phyloP scores from a whole-genome alignment of 148 eudicot genomes.

The Persicaria maculosa region DNA sequence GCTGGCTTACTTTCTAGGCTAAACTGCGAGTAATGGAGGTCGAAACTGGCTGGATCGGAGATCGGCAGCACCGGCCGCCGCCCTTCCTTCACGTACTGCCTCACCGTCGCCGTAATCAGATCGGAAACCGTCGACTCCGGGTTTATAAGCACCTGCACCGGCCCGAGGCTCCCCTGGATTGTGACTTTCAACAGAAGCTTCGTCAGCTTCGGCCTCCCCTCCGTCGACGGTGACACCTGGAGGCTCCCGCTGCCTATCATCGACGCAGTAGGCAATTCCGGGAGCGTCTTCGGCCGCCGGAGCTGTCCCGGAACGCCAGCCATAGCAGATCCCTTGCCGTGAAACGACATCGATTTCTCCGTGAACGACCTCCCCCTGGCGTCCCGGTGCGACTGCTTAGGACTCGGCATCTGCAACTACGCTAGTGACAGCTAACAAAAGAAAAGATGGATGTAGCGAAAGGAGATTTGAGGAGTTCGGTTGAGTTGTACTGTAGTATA shows the following conservation, averaged over 20 bases:
- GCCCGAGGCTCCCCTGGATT: constrained; percentile 46
- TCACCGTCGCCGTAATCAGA: constrained; percentile 37
- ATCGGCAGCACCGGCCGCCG: constrained; percentile 32
- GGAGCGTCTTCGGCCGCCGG: constrained; percentile 4
- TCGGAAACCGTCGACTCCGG: constrained; percentile 51
- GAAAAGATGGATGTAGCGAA: neutral
- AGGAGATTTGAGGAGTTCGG: too few species aligned
- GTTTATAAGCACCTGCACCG: constrained; percentile 43
- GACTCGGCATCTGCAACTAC: constrained; percentile 8
- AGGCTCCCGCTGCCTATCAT: neutral
- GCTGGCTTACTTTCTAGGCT: constrained; percentile 54
- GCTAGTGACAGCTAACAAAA: neutral
- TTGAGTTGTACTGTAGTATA: too few species aligned
- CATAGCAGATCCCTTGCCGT: constrained; percentile 20
- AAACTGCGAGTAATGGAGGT: constrained; percentile 65
- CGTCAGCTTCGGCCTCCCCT: constrained; percentile 29
- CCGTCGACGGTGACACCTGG: neutral
- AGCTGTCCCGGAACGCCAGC: neutral
- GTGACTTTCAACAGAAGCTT: constrained; percentile 52
- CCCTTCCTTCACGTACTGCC: constrained; percentile 43
- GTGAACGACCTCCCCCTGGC: neutral
- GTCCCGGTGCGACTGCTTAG: neutral
- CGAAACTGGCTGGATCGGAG: constrained; percentile 26
- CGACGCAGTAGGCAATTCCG: neutral
- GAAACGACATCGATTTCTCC: constrained; percentile 38